Percentiles rank a stretch among this genome's conserved stretches.
Conservation (phyloP, 2,329 filamentous ascomycete genomes). For the Scopulariopsis brevicaulis region DNA sequence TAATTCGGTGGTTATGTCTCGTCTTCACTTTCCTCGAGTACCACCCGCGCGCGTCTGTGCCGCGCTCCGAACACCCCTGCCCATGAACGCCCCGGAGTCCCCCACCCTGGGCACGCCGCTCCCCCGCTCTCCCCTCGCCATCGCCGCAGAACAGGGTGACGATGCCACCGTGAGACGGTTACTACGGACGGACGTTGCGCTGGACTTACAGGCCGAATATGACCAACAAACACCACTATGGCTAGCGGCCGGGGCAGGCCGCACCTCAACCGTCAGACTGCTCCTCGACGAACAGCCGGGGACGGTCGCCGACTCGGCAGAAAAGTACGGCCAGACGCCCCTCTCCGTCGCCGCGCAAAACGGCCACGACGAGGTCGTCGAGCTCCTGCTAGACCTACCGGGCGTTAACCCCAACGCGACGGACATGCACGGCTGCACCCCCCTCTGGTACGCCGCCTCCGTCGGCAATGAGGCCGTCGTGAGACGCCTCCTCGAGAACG, state of each 20-base stretch:
- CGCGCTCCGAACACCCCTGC: not conserved
- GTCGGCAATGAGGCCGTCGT: constrained; percentile 9
- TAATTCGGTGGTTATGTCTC: not conserved
- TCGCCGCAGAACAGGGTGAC: constrained; percentile 4
- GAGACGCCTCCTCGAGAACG: constrained; percentile 6
- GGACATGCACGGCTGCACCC: constrained; percentile 8
- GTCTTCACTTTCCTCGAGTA: not conserved
- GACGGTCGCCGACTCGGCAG: constrained; percentile 1
- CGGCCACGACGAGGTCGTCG: constrained; percentile 8
- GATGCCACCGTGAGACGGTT: not conserved
- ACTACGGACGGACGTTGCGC: not conserved
- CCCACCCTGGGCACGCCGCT: constrained; percentile 3
- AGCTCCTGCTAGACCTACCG: constrained; percentile 7
- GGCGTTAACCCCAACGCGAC: constrained; percentile 7
- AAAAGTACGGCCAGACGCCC: constrained; percentile 8
- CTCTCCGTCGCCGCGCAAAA: constrained; percentile 10
- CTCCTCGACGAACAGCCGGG: not conserved
- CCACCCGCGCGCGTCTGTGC: not conserved
- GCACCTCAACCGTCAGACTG: not conserved
- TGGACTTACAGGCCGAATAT: not conserved
- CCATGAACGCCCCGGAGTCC: constrained; percentile 1
- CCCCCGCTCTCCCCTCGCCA: constrained; percentile 2
- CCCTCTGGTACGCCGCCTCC: constrained; percentile 9
- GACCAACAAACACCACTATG: constrained; percentile 5
- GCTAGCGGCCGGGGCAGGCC: constrained; percentile 4